Conservation (phyloP, 495 filamentous ascomycete species). For the Amphirosellinia nigrospora region DNA sequence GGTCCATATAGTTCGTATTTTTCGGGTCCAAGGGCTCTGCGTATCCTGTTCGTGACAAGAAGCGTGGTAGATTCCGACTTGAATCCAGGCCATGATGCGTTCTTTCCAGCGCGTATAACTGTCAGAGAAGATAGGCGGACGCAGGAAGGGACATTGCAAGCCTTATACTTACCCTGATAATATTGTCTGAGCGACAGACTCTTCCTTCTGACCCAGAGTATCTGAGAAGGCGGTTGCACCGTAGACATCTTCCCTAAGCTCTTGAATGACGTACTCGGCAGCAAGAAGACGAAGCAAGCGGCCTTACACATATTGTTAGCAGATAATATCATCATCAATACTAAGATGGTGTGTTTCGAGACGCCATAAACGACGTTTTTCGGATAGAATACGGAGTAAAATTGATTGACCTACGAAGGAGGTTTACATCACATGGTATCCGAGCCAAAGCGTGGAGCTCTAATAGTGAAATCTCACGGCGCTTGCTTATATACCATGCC, state of each 20-base stretch:
- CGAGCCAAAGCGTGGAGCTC: conserved; percentile 21
- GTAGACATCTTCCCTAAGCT: conserved; percentile 25
- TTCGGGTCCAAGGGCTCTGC: conserved; percentile 19
- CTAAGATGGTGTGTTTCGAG: not conserved
- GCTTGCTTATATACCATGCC: conserved; percentile 17
- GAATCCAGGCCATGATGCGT: conserved; percentile 22
- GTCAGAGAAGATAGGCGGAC: not conserved
- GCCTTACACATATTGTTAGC: conserved; percentile 10
- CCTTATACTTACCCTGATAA: conserved; percentile 9
- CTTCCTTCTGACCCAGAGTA: conserved; percentile 5
- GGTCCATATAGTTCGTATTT: conserved; percentile 22
- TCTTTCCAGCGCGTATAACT: not conserved
- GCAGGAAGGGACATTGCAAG: not conserved
- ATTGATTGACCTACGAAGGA: conserved; percentile 20
- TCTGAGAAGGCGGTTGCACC: conserved; percentile 17
- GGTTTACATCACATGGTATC: conserved; percentile 18
- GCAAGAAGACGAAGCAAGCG: conserved; percentile 25
- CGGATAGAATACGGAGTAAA: too few relatives aligned
- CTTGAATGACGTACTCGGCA: conserved; percentile 17
- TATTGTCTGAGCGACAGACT: conserved; percentile 17
- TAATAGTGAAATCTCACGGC: conserved; percentile 12
- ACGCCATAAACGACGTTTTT: not conserved
- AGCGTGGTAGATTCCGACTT: conserved; percentile 20
- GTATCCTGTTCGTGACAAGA: conserved; percentile 23
- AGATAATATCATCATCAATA: not conserved